Conservation (phyloP, 2,329 filamentous ascomycete species). For the Verticillium tricorpus region DNA sequence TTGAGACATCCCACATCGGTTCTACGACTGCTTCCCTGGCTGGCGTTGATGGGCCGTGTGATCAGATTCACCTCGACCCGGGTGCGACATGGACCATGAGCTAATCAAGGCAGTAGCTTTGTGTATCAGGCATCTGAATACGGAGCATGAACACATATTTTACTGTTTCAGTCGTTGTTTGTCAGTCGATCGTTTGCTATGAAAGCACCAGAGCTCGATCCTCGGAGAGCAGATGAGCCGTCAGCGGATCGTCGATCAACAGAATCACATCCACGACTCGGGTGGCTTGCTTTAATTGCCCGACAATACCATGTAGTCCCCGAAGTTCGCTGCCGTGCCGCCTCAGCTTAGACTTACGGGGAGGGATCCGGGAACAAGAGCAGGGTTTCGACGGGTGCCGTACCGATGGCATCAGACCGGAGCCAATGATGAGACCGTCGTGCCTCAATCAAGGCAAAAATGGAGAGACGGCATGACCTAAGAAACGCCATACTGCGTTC, state of each 20-base stretch:
- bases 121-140: too few relatives aligned
- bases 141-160: too few relatives aligned
- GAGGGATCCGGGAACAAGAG: not conserved
- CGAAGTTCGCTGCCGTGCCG: not conserved
- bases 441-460: too few relatives aligned
- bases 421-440: not conserved
- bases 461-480: too few relatives aligned
- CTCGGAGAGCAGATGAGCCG: not conserved
- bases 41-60: too few relatives aligned
- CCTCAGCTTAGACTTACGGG: not conserved
- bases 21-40: too few relatives aligned
- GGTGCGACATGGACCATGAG: too few relatives aligned
- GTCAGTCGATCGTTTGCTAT: too few relatives aligned
- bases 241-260: not conserved
- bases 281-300: not conserved
- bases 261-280: not conserved
- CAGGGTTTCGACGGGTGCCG: not conserved
- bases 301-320: not conserved
- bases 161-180: too few relatives aligned
- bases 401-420: not conserved
- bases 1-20: not conserved
- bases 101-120: too few relatives aligned
- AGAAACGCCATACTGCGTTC: too few relatives aligned
- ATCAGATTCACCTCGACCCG: not conserved
- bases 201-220: too few relatives aligned